Evolutionary conservation across 306 rosid species (phyloP), one percentile per base, ranked within the genome.

Genomic region (Cicer judaicum): DNA sequence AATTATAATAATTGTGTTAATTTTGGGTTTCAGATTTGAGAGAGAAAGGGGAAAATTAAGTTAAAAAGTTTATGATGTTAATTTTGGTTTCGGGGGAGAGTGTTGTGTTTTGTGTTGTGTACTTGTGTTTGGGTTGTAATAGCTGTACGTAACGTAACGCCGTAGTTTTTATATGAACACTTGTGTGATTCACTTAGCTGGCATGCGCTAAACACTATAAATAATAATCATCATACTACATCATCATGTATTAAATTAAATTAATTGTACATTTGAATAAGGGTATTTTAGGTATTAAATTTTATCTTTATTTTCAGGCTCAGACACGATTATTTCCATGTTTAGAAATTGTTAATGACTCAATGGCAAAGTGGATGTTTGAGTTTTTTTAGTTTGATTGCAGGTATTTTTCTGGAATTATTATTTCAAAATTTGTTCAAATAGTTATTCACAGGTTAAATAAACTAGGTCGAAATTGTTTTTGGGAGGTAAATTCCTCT

Each of bases 121-220:
- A 36, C 16, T 34, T 34, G 66, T 49, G 54, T 29, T 29, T 29
- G 36, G 36, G 36, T 40, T 42, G 52, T 65, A 65, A 16, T 65
- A 65, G 70, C 46, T 68, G 74, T 69, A 81, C 84, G 88, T 75
- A 87, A 84, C 84, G 89, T 77, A 83, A 75, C 55, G 91, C 84
- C 92, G 92, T 81, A 68, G 87, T 85, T 87, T 85, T 83, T 77
- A 29, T 81, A 80, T 83, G 90, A 82, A 61, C 68, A 77, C 69
- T 56, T 47, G 54, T 77, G 64, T 53, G 48, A 46, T 19, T 36
- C 8, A 78, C 87, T 87, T 92, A 91, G 98, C 98, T 93, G 98
- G 84, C 98, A 88, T 81, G 92, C 88, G 86, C 91, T 91, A 81
- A 40, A 68, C 68, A 29, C 55, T 62, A 52, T 52, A 52, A 52